These are phyloP conservation scores for Blastocystis hominis DNA, from an alignment of 352 stramenopile genomes.

Conservation along the genomic window DNA sequence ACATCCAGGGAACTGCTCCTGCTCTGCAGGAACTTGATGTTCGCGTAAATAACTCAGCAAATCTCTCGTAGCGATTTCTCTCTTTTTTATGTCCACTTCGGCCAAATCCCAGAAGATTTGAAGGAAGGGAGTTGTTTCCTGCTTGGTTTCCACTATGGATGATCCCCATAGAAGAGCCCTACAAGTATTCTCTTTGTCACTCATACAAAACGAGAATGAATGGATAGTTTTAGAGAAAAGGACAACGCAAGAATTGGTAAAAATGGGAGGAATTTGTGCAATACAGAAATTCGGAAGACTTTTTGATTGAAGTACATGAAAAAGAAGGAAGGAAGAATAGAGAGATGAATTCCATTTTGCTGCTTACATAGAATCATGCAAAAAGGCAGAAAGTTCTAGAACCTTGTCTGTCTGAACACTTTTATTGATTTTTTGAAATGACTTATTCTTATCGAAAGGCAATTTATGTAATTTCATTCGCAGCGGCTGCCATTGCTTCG, in stretches of 20 bases:
- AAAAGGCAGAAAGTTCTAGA: slow-evolving; percentile 7
- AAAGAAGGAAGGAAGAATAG: not conserved
- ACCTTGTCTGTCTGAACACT: too few relatives aligned
- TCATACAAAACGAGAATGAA: slow-evolving; percentile 26
- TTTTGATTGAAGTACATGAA: not conserved
- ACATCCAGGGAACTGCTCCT: not conserved
- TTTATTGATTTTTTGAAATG: too few relatives aligned
- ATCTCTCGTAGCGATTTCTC: not conserved
- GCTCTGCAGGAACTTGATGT: not conserved
- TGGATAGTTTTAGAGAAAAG: not conserved
- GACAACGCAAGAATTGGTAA: too few relatives aligned
- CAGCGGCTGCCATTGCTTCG: not conserved
- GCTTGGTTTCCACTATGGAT: slow-evolving; percentile 1
- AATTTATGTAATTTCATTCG: too few relatives aligned
- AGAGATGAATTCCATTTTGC: too few relatives aligned
- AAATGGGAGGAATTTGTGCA: too few relatives aligned
- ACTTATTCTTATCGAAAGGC: too few relatives aligned
- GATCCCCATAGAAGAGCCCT: not conserved
- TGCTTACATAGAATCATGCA: too few relatives aligned
- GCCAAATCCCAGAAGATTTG: slow-evolving; percentile 21
- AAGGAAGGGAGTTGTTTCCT: not conserved
- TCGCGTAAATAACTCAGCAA: not conserved
- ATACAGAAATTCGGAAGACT: not conserved
- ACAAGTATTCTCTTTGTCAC: not conserved
- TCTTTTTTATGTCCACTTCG: not conserved